Evolutionary conservation across 495 filamentous ascomycete species (phyloP), one percentile per base, ranked within the genome.

Genomic region (Durotheca rogersii): DNA sequence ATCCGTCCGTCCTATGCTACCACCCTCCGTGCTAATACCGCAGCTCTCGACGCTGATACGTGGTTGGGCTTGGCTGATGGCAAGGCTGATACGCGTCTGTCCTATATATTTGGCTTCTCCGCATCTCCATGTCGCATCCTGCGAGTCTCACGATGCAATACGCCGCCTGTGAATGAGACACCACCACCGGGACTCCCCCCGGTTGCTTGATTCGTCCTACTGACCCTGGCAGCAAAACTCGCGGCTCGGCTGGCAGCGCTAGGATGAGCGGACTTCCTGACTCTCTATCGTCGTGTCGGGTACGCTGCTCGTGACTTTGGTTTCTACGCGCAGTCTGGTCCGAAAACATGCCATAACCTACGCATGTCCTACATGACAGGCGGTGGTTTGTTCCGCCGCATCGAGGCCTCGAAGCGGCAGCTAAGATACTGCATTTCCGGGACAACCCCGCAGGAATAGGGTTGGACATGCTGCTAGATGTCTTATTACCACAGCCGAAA

Each of bases 111-210:
- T 58, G 36, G 27, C n/a, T 48, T 17, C 34, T 48, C 31, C 48
- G 44, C 55, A 53, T 48, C 19, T 11, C 41, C 29, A 41, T 19
- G 55, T 53, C 44, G 16, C 55, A 53, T 46, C 30, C 34, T 30
- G 15, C 9, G 31, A 17, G 38, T 53, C 33, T 34, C 14, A 19
- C 49, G 16, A 25, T 21, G 32, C 25, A 40, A 39, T 16, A 47
- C 23, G 21, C 27, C 10, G 16, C 39, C 30, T 17, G 7, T 19
- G 20, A 37, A 50, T 45, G 45, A 31, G 15, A 40, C 49, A 47
- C 47, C 47, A 41, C 37, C 6, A 16, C n/a, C n/a, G 25, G 51
- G 42, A 44, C 32, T 39, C 54, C 38, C 37, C 48, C 19, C 23
- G 15, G 46, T 56, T 46, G 53, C 53, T 51, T 57, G 41, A 46